Evolutionary conservation across 257 asterid genomes (phyloP), one percentile per base, ranked within the genome.

Genomic region (Catharanthus roseus): DNA sequence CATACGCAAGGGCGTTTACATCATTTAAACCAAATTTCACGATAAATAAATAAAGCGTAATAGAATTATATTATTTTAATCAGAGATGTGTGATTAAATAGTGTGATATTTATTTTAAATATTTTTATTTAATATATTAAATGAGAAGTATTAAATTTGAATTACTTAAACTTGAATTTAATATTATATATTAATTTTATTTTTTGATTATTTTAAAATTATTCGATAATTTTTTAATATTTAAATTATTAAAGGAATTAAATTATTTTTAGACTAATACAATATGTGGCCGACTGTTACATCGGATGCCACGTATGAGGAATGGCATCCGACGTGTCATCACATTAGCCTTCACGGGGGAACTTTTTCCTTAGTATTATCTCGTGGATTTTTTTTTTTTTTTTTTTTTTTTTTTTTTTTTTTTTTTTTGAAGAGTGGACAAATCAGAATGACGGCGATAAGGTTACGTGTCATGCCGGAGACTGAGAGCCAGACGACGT

Each of bases 391-490:
- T 29, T 58, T 21, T 10, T 4, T 11, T 26, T 42, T 65, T 66
- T 42, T 10, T 44, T 4, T n/a, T 16, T n/a, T n/a, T n/a, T n/a
- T 1, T 10, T 28, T 56, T 19, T 9, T 2, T 11, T 26, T 42
- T 65, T 66, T 42, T 13, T 45, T 1, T 24, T 19, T 8, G 8
- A 8, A 38, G 42, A 38, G 8, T 3, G 42, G 55, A 55, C 41
- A 60, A 75, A 77, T 68, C 31, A 68, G 26, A 31, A 76, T 76
- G 78, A 82, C 80, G 81, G 79, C 74, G 76, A 75, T 72, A 67
- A 77, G 69, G 69, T 41, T 66, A 69, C 73, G 71, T 54, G 77
- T 71, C 61, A 41, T 50, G 36, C 24, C 26, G n/a, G n/a, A n/a
- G n/a, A n/a, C n/a, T n/a, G 50, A 55, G 21, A 31, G 19, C 36